Evolutionary conservation across 208 protist genomes (phyloP).

Genomic region (Zelonia costaricensis): DNA sequence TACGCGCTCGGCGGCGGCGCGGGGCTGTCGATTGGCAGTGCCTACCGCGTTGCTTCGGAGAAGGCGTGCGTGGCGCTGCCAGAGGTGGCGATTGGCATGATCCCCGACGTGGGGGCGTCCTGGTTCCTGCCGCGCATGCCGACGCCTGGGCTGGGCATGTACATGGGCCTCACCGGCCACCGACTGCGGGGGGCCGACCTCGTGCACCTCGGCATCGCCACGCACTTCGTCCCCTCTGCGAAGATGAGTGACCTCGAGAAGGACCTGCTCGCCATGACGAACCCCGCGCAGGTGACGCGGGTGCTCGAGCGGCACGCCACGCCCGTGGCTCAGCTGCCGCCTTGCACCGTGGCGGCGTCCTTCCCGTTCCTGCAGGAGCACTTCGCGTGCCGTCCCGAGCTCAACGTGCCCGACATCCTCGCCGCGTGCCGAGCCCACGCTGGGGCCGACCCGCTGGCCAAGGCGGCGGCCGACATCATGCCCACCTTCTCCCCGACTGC

Average conservation of each 20-base stretch:
- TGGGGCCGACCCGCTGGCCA: slow-evolving; percentile 35
- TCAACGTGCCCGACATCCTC: slow-evolving; percentile 51
- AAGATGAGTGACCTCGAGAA: slow-evolving; percentile 56
- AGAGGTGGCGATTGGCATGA: slow-evolving; percentile 81
- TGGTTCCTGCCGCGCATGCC: slow-evolving; percentile 70
- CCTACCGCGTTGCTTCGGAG: slow-evolving; percentile 80
- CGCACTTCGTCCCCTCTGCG: slow-evolving; percentile 70
- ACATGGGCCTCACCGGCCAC: slow-evolving; percentile 76
- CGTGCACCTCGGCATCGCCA: slow-evolving; percentile 72
- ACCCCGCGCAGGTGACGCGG: slow-evolving; percentile 33
- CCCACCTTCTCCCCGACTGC: slow-evolving; percentile 55
- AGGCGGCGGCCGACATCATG: slow-evolving; percentile 29
- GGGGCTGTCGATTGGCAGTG: slow-evolving; percentile 70
- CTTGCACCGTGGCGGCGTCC: slow-evolving; percentile 42
- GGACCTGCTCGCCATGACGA: slow-evolving; percentile 40
- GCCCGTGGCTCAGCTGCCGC: slow-evolving; percentile 30
- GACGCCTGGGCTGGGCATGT: slow-evolving; percentile 56
- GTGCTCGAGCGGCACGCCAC: slow-evolving; percentile 45
- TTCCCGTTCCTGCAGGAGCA: slow-evolving; percentile 28
- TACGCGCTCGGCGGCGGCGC: slow-evolving; percentile 85
- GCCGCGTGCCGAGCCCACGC: slow-evolving; percentile 27
- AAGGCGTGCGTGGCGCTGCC: slow-evolving; percentile 83
- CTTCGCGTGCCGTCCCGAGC: slow-evolving; percentile 38
- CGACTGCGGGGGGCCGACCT: slow-evolving; percentile 73
- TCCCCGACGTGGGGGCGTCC: slow-evolving; percentile 77